Evolutionary conservation across 148 eudicot genomes (phyloP).

Genomic region (Vaccinium darrowii): DNA sequence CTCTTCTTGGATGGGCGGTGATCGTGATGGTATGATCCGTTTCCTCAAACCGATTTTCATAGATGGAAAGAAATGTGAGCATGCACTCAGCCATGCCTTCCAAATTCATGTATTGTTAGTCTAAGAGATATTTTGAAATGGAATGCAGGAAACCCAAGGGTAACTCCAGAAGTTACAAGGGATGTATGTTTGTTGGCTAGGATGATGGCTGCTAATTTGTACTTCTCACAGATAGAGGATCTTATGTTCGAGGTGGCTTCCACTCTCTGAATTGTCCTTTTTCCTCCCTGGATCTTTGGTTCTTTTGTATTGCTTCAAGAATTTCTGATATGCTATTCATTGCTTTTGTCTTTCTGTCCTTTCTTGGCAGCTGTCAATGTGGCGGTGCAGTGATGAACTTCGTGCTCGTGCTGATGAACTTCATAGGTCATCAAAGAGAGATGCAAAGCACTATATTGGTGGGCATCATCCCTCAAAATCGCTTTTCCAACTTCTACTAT

Average conservation of each 20-base stretch:
- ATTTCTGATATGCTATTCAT: background rate
- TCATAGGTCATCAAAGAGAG: conserved; percentile 63
- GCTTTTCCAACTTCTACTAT: background rate
- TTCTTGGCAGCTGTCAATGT: conserved; percentile 79
- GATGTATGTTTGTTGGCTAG: conserved; percentile 96
- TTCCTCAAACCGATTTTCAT: conserved; percentile 77
- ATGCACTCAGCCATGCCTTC: background rate
- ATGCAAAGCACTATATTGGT: conserved; percentile 79
- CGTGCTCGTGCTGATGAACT: conserved; percentile 75
- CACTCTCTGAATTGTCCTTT: conserved; percentile 59
- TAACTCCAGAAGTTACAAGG: conserved; percentile 98
- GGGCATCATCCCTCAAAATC: background rate
- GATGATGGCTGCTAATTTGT: conserved; percentile 99
- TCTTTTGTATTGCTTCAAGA: background rate
- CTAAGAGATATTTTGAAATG: conserved; percentile 27
- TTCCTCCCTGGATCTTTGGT: conserved; percentile 44
- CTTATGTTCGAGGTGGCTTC: conserved; percentile 99
- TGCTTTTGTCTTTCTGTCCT: background rate
- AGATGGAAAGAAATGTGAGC: conserved; percentile 15
- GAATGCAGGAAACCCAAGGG: conserved; percentile 94
- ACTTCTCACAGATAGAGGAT: conserved; percentile 95
- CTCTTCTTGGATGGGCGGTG: conserved; percentile 99
- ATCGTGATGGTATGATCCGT: conserved; percentile 76
- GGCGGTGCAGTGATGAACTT: conserved; percentile 95
- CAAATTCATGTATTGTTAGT: conserved; percentile 1